phyloP scores from a whole-genome alignment of 306 rosid genomes.

The Hylodesmum podocarpum region DNA sequence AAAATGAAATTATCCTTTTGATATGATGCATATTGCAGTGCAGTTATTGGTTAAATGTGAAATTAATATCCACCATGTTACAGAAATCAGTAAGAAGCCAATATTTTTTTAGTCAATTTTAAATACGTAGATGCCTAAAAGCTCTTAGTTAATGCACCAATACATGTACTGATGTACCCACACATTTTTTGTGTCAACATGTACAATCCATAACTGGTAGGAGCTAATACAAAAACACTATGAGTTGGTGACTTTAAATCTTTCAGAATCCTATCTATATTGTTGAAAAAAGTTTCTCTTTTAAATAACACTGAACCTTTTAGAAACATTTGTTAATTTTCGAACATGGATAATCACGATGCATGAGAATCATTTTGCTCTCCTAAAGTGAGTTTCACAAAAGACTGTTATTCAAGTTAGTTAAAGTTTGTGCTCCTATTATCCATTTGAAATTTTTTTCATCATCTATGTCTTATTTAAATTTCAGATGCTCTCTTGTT shows the following conservation, averaged over 20 bases:
- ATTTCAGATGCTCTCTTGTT: conserved; percentile 89
- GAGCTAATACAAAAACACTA: not conserved
- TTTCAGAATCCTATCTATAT: not conserved
- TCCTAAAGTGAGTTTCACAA: conserved; percentile 71
- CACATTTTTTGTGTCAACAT: not conserved
- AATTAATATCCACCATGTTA: conserved; percentile 11
- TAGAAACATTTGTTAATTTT: conserved; percentile 4
- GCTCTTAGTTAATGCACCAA: not conserved
- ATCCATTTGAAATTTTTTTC: conserved; percentile 23
- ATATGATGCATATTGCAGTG: conserved; percentile 5
- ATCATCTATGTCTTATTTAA: conserved; percentile 19
- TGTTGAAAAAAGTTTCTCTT: not conserved
- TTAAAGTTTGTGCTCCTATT: conserved; percentile 8
- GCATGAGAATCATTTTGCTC: conserved; percentile 96
- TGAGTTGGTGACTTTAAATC: not conserved
- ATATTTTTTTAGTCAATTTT: conserved; percentile 6
- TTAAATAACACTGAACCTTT: not conserved
- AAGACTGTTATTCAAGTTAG: conserved; percentile 10
- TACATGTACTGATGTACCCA: not conserved
- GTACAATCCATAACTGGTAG: not conserved
- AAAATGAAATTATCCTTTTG: conserved; percentile 1
- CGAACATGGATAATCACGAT: conserved; percentile 28
- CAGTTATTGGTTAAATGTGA: conserved; percentile 8
- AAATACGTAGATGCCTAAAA: not conserved
- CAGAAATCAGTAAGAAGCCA: conserved; percentile 5